Conservation (phyloP, 169 alveolate genomes). For the Cryptosporidium baileyi region DNA sequence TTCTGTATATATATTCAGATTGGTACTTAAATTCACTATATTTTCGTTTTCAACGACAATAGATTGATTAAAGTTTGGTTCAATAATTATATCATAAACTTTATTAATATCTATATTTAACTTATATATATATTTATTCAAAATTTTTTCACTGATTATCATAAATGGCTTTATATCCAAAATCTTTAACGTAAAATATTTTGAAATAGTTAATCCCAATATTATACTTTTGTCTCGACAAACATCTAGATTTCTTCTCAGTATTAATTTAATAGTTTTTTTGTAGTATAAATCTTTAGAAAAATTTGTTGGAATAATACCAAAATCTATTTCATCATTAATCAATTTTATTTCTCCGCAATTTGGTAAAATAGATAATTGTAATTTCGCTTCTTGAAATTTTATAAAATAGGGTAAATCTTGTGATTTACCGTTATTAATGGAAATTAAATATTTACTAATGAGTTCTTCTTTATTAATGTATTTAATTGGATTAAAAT, state of each 20-base stretch:
- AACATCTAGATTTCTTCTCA: no score
- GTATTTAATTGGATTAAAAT: neutral
- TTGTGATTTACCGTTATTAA: no score
- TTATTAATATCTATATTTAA: neutral
- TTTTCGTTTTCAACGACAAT: neutral
- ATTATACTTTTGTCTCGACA: no score
- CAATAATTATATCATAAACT: neutral
- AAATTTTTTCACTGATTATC: no score
- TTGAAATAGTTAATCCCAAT: no score
- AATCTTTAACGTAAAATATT: neutral
- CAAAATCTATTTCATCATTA: constrained; percentile 4
- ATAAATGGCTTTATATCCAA: neutral
- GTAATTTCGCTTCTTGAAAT: neutral
- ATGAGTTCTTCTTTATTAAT: neutral
- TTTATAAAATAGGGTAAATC: constrained; percentile 7
- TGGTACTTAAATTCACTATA: neutral
- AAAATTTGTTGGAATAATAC: constrained; percentile 37
- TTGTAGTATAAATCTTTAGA: no score
- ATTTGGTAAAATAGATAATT: neutral
- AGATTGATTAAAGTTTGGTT: neutral
- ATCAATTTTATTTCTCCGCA: constrained; percentile 7
- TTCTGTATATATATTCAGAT: neutral
- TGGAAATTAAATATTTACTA: neutral
- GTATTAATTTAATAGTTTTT: no score
- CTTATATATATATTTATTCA: no score